Conservation (phyloP, 352 stramenopile species). For the Peronosclerospora sorghi region DNA sequence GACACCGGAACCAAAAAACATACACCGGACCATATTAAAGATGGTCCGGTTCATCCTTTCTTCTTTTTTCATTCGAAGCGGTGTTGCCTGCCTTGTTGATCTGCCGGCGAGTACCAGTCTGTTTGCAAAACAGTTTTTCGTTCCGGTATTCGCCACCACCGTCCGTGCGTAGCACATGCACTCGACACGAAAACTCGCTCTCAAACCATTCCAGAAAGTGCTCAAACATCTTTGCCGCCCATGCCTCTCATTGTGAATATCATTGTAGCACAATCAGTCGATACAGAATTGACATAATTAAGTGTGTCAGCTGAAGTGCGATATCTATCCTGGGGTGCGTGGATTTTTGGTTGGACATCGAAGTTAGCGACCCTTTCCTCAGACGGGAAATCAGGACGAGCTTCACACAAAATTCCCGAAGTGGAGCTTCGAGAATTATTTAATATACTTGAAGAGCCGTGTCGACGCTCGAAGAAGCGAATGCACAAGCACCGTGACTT, state of each 20-base stretch:
- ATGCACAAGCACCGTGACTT: slow-evolving; percentile 22
- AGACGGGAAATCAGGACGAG: slow-evolving; percentile 16
- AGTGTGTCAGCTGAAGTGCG: slow-evolving; percentile 59
- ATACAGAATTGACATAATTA: slow-evolving; percentile 59
- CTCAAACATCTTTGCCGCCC: slow-evolving; percentile 12
- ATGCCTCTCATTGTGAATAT: slow-evolving; percentile 26
- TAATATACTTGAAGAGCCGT: slow-evolving; percentile 76
- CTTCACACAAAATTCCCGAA: slow-evolving; percentile 49
- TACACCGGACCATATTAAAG: too few relatives aligned
- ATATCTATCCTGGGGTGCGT: slow-evolving; percentile 71
- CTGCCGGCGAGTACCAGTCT: too few relatives aligned
- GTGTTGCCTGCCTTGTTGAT: slow-evolving; percentile 10
- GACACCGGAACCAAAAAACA: too few relatives aligned
- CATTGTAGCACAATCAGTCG: slow-evolving; percentile 74
- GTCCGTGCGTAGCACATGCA: too few relatives aligned
- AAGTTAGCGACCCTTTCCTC: slow-evolving; percentile 35
- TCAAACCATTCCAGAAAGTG: too few relatives aligned
- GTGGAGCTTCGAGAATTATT: slow-evolving; percentile 80
- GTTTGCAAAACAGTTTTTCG: too few relatives aligned
- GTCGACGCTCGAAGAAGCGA: slow-evolving; percentile 46
- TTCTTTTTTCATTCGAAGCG: too few relatives aligned
- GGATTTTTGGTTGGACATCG: slow-evolving; percentile 81
- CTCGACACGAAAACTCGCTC: too few relatives aligned
- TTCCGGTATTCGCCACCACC: too few relatives aligned
- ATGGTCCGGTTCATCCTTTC: too few relatives aligned